Percentiles rank a stretch among this genome's conserved stretches.
These are phyloP conservation scores for Thraustochytrium sp. DNA, from an alignment of 352 stramenopile species.

Conservation along the genomic window DNA sequence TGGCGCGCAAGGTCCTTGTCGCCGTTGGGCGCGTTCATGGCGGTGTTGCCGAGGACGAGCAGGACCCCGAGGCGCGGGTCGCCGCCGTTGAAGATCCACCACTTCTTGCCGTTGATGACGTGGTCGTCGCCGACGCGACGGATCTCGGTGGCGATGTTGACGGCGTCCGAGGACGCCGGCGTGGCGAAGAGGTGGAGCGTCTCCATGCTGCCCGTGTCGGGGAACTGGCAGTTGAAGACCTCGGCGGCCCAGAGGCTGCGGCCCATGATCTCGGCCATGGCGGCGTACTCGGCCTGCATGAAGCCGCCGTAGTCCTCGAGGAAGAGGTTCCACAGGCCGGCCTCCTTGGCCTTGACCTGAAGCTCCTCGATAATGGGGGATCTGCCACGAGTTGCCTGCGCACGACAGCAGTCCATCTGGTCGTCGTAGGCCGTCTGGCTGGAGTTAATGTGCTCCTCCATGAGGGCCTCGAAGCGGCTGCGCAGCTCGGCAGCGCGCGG, in stretches of 20 bases:
- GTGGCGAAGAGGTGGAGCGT: constrained; percentile 64
- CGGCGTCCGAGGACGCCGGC: constrained; percentile 79
- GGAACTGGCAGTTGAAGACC: constrained; percentile 92
- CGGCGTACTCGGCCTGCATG: constrained; percentile 78
- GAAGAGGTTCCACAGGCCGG: constrained; percentile 95
- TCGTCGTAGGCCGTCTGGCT: constrained; percentile 11
- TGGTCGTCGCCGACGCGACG: constrained; percentile 67
- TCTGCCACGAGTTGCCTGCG: constrained; percentile 27
- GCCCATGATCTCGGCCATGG: constrained; percentile 92
- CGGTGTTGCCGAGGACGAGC: constrained; percentile 36
- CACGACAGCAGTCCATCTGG: constrained; percentile 6
- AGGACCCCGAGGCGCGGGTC: constrained; percentile 31
- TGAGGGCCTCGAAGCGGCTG: background rate
- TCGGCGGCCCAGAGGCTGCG: constrained; percentile 74
- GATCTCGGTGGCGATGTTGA: constrained; percentile 77
- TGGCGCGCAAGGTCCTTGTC: constrained; percentile 50
- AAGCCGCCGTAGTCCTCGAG: constrained; percentile 57
- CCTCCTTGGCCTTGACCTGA: constrained; percentile 75
- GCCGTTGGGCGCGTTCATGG: background rate
- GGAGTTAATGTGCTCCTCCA: constrained; percentile 34
- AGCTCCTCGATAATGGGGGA: constrained; percentile 64
- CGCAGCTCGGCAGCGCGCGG: background rate
- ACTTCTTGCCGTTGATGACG: constrained; percentile 89
- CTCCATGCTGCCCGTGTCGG: constrained; percentile 98
- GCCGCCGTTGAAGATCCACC: constrained; percentile 63